Evolutionary conservation across 306 rosid species (phyloP).

Genomic region (Ormosia semicastrata): DNA sequence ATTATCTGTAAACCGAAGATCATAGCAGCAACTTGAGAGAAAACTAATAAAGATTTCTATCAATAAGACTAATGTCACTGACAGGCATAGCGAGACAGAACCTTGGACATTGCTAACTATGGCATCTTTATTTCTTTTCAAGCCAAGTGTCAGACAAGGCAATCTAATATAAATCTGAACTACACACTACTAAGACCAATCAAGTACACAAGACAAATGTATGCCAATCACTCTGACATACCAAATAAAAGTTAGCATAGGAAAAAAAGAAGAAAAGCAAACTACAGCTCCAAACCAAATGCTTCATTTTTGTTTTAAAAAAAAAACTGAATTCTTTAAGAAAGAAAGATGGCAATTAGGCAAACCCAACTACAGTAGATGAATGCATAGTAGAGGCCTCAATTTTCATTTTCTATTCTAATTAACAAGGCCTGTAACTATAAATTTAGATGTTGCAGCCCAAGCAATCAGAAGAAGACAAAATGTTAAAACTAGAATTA

Average conservation of each 20-base stretch:
- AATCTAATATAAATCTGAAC: neutral
- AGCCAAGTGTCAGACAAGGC: neutral
- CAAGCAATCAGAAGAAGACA: slow-evolving; percentile 22
- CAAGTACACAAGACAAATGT: slow-evolving; percentile 15
- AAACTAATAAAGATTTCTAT: neutral
- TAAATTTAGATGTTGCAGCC: neutral
- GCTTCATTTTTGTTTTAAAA: neutral
- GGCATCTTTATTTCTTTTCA: neutral
- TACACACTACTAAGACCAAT: neutral
- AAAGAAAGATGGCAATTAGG: neutral
- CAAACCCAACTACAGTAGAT: slow-evolving; percentile 18
- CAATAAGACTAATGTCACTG: neutral
- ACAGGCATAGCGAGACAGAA: neutral
- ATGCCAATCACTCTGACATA: neutral
- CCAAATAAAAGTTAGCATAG: neutral
- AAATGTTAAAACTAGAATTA: slow-evolving; percentile 16
- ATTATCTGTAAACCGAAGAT: neutral
- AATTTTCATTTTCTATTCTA: neutral
- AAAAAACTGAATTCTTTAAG: neutral
- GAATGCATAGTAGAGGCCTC: neutral
- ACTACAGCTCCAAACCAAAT: neutral
- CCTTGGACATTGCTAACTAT: slow-evolving; percentile 4
- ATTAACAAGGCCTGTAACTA: neutral
- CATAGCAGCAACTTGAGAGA: neutral
- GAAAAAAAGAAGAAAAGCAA: neutral